phyloP scores from a whole-genome alignment of 495 filamentous ascomycete species.

The Tuber aestivum region DNA sequence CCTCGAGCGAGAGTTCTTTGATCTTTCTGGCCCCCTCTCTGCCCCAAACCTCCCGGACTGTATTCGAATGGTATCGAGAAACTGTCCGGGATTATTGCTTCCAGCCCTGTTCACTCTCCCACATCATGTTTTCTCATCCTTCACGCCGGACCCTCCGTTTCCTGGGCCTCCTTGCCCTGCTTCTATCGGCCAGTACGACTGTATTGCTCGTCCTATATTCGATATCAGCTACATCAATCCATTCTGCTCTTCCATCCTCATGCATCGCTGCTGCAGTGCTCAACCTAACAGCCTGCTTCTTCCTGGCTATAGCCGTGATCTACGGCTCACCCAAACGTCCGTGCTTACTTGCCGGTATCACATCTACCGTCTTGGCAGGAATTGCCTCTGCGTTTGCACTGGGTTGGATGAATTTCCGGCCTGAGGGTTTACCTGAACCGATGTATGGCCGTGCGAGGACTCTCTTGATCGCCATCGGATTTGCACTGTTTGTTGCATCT shows the following conservation, averaged over 20 bases:
- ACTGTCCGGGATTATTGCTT: conserved; percentile 1
- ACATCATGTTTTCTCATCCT: conserved; percentile 32
- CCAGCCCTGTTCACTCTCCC: conserved; percentile 11
- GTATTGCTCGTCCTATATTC: conserved; percentile 32
- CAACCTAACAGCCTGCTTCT: conserved; percentile 28
- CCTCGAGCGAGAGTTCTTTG: not conserved
- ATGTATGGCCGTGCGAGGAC: conserved; percentile 29
- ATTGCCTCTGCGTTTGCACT: conserved; percentile 29
- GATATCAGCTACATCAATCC: conserved; percentile 26
- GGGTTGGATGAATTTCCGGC: conserved; percentile 36
- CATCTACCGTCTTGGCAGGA: conserved; percentile 25
- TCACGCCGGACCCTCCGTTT: conserved; percentile 25
- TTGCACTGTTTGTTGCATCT: conserved; percentile 33
- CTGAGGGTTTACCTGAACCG: conserved; percentile 24
- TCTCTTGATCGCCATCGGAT: conserved; percentile 35
- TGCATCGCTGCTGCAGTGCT: conserved; percentile 27
- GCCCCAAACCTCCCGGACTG: not conserved
- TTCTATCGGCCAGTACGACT: conserved; percentile 25
- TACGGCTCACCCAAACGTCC: conserved; percentile 17
- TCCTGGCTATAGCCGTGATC: conserved; percentile 21
- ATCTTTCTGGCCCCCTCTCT: not conserved
- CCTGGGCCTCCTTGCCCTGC: conserved; percentile 28
- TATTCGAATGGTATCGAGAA: conserved; percentile 4
- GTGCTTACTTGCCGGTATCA: conserved; percentile 24
- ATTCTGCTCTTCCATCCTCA: conserved; percentile 23